Evolutionary conservation across 768 basidiomycete species (phyloP).

Genomic region (Pisolithus orientalis): DNA sequence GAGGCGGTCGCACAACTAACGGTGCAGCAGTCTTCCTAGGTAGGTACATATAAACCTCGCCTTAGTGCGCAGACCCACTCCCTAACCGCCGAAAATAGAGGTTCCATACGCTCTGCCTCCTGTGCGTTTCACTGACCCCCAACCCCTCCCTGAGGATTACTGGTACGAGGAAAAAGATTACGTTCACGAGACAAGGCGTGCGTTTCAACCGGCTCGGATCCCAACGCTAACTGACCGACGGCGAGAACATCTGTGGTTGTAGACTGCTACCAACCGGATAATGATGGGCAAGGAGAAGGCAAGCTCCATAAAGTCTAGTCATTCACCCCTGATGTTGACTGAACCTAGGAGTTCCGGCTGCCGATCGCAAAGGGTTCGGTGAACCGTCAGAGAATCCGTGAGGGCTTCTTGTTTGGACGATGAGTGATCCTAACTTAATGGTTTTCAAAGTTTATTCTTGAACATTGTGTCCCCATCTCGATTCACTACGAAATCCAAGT

Average conservation of each 20-base stretch:
- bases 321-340: neutral
- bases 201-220: conserved; percentile 15
- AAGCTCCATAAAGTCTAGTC: neutral
- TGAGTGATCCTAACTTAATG: neutral
- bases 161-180: conserved; percentile 58
- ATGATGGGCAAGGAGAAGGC: conserved; percentile 61
- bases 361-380: conserved; percentile 62
- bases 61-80: too few species aligned
- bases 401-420: neutral
- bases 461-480: conserved; percentile 57
- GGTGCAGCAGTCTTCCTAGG: conserved; percentile 63
- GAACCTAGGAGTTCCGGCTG: conserved; percentile 36
- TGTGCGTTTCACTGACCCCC: conserved; percentile 56
- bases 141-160: conserved; percentile 46
- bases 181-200: conserved; percentile 51
- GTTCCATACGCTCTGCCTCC: conserved; percentile 69
- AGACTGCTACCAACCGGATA: conserved; percentile 59
- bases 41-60: conserved; percentile 16
- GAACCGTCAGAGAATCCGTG: conserved; percentile 68
- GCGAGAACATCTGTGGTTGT: neutral
- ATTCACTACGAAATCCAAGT: conserved; percentile 33
- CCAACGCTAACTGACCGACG: neutral
- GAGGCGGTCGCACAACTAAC: conserved; percentile 54
- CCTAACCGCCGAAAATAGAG: conserved; percentile 34
- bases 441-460: conserved; percentile 45